Evolutionary conservation across 2,329 filamentous ascomycete species (phyloP), one percentile per base, ranked within the genome.

Genomic region (Aspergillus candidus): DNA sequence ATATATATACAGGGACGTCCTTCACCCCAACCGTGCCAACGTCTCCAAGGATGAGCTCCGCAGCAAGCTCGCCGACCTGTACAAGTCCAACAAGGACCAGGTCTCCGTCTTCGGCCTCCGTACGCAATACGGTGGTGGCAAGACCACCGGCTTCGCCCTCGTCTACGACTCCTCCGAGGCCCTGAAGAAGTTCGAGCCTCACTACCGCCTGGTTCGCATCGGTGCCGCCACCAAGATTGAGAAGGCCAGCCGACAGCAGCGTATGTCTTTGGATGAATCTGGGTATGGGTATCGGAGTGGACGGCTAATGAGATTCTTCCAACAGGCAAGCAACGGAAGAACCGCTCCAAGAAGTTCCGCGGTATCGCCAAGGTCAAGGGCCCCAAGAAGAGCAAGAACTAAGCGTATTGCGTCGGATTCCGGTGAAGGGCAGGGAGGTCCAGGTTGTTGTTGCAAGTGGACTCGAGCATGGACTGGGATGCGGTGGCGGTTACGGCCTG

Each of bases 261-360:
- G 93, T 96, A 90, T 70, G 91, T 94, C 62, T 50, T 48, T 43
- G 22, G 8, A 27, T 10, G 22, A 27, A 44, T 33, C 31, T 12
- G 22, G 15, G 13, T 35, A n/a, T 40, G 38, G 34, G n/a, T 37
- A 12, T 15, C 22, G 30, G 27, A 22, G 34, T 13, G 35, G 18
- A 27, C 37, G 40, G 35, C 37, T 40, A n/a, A 43, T 32, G 27
- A 34, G 11, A 22, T 17, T 30, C 36, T 14, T 29, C 33, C 27
- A 35, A 79, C 76, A 97, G 91, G 91, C 85, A 98, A 98, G 83
- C 93, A 97, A 80, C 87, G 93, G 80, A 98, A 98, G 88, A 98
- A 98, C 88, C 84, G 91, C 75, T 83, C 87, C 77, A 97, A 98
- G 89, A 93, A 91, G 72, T 86, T 96, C 74, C 87, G 93, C 65